A percentile compares a stretch with the other conserved stretches of the same genome.
Evolutionary conservation across 305 asterid species (phyloP).

Genomic region (Fraxinus ornus): DNA sequence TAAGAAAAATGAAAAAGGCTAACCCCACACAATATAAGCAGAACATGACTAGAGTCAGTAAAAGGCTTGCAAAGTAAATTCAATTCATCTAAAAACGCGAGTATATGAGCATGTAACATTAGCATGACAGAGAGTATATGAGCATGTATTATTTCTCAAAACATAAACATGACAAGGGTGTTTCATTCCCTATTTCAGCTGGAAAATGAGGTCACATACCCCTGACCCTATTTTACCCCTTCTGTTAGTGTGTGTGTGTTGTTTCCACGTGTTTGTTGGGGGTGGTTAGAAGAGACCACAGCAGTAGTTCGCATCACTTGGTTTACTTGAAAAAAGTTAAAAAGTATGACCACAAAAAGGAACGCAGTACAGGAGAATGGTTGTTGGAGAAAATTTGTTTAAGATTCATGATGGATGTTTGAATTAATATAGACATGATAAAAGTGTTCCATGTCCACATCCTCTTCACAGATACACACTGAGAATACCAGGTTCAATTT

Average conservation of each 20-base stretch:
- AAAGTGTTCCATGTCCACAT: neutral
- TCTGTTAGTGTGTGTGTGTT: neutral
- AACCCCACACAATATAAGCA: neutral
- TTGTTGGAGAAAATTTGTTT: neutral
- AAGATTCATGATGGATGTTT: neutral
- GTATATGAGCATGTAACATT: neutral
- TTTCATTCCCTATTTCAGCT: neutral
- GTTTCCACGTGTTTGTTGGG: neutral
- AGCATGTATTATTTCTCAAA: too few species aligned
- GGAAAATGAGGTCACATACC: neutral
- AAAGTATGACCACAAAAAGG: slow-evolving; percentile 5
- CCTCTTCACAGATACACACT: neutral
- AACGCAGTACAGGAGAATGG: neutral
- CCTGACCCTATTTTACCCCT: neutral
- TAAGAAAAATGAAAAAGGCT: neutral
- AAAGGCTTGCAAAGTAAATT: neutral
- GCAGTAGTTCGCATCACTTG: neutral
- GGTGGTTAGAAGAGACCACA: neutral
- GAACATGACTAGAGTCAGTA: neutral
- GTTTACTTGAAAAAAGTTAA: neutral
- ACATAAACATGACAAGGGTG: neutral
- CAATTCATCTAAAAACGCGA: neutral
- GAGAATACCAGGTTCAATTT: neutral
- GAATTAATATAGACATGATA: slow-evolving; percentile 2
- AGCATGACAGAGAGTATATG: neutral